Percentiles rank a stretch among this genome's conserved stretches.
Evolutionary conservation across 768 basidiomycete genomes (phyloP).

Genomic region (Infundibulicybe gibba): DNA sequence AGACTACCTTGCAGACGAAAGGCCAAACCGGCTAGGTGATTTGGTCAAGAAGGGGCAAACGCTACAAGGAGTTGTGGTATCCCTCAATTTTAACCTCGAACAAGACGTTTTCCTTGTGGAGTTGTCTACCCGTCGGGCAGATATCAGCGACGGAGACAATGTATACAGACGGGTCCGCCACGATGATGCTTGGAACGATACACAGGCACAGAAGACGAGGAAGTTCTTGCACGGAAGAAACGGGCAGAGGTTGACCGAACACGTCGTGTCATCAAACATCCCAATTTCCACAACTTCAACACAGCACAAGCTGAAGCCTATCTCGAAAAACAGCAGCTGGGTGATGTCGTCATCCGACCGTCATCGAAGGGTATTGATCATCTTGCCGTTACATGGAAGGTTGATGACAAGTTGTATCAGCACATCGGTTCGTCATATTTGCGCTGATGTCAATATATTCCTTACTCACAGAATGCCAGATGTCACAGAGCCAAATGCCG

Average conservation of each 20-base stretch:
- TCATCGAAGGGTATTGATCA: slow-evolving; percentile 93
- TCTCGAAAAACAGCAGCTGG: slow-evolving; percentile 86
- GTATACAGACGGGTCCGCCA: slow-evolving; percentile 54
- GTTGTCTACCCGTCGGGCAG: slow-evolving; percentile 65
- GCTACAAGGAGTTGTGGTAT: slow-evolving; percentile 74
- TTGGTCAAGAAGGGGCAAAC: slow-evolving; percentile 77
- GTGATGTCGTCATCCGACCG: slow-evolving; percentile 94
- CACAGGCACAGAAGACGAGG: slow-evolving; percentile 62
- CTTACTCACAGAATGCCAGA: slow-evolving; percentile 38
- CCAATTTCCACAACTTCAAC: slow-evolving; percentile 96
- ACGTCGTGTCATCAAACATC: slow-evolving; percentile 92
- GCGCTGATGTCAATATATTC: background rate
- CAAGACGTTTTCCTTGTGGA: slow-evolving; percentile 66
- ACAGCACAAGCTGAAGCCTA: slow-evolving; percentile 85
- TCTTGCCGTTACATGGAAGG: slow-evolving; percentile 98
- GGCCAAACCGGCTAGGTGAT: slow-evolving; percentile 33
- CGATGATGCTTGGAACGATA: slow-evolving; percentile 64
- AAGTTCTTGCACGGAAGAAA: slow-evolving; percentile 79
- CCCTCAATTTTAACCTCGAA: slow-evolving; percentile 58
- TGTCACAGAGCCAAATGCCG: slow-evolving; percentile 77
- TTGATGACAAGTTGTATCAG: slow-evolving; percentile 92
- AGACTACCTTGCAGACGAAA: slow-evolving; percentile 53
- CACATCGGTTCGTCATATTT: slow-evolving; percentile 72
- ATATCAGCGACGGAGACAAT: slow-evolving; percentile 60
- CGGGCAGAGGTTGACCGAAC: slow-evolving; percentile 76